phyloP scores from a whole-genome alignment of 805 yeast species.

The Lipomyces japonicus region DNA sequence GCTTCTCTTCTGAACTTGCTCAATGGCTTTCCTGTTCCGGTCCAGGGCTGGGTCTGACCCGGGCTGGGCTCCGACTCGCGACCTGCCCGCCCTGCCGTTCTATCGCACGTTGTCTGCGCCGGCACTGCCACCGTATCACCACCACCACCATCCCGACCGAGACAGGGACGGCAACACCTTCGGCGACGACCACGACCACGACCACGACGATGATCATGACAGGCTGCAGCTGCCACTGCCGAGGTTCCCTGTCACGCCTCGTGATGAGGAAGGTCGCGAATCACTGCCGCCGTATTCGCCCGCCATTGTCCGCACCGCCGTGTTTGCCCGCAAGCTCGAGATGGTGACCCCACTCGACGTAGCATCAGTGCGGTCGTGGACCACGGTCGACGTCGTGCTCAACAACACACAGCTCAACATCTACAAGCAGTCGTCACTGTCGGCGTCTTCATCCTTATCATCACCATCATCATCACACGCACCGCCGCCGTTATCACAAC shows the following conservation, averaged over 20 bases:
- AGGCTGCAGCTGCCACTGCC: slow-evolving; percentile 12
- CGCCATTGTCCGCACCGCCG: slow-evolving; percentile 56
- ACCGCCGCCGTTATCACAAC: slow-evolving; percentile 24
- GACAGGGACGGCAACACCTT: too few species aligned
- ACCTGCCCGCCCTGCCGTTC: background rate
- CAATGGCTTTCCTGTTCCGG: slow-evolving; percentile 6
- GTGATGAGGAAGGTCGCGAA: slow-evolving; percentile 40
- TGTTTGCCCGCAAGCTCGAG: slow-evolving; percentile 64
- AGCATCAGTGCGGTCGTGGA: slow-evolving; percentile 68
- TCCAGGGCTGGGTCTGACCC: slow-evolving; percentile 6
- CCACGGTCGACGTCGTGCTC: slow-evolving; percentile 60
- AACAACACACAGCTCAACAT: slow-evolving; percentile 84
- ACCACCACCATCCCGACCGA: too few species aligned
- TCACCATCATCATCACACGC: slow-evolving; percentile 11
- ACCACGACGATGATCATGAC: background rate
- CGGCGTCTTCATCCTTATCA: slow-evolving; percentile 13
- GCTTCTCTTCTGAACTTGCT: background rate
- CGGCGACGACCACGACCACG: background rate
- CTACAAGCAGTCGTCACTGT: slow-evolving; percentile 39
- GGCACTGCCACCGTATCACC: background rate
- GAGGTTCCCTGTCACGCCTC: slow-evolving; percentile 20
- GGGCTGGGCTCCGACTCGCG: background rate
- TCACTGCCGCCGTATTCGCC: slow-evolving; percentile 63
- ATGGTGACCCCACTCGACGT: slow-evolving; percentile 74
- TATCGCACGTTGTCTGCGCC: slow-evolving; percentile 6